These are phyloP conservation scores for Monosporascus ibericus DNA, from an alignment of 2,329 filamentous ascomycete species.

Conservation along the genomic window DNA sequence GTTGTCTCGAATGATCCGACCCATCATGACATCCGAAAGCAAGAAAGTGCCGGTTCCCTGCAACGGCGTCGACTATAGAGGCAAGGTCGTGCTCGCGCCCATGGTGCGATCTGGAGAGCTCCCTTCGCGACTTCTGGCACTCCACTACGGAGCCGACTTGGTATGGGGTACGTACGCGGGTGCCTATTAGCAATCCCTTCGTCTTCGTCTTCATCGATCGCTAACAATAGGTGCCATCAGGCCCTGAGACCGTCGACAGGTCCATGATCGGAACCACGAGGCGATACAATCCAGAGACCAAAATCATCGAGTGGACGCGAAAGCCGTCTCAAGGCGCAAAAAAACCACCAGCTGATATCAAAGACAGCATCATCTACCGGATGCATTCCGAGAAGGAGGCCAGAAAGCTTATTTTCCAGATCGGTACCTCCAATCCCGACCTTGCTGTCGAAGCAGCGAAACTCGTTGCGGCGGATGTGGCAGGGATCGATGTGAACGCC, in stretches of 20 bases:
- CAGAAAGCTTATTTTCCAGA: conserved; percentile 76
- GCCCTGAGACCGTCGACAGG: conserved; percentile 89
- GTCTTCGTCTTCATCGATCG: background rate
- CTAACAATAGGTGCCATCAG: conserved; percentile 31
- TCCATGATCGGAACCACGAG: conserved; percentile 84
- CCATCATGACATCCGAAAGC: conserved; percentile 51
- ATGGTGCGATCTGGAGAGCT: conserved; percentile 98
- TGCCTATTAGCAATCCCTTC: background rate
- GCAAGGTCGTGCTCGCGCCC: conserved; percentile 89
- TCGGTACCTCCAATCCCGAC: conserved; percentile 80
- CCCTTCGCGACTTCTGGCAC: conserved; percentile 77
- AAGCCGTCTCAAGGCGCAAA: conserved; percentile 64
- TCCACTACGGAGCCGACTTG: conserved; percentile 93
- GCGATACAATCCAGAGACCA: conserved; percentile 67
- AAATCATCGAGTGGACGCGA: conserved; percentile 80
- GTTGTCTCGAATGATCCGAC: conserved; percentile 28
- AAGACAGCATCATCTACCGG: conserved; percentile 73
- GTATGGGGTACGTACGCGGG: conserved; percentile 69
- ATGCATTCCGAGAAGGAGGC: conserved; percentile 74
- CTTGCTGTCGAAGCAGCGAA: conserved; percentile 79
- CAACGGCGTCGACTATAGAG: conserved; percentile 87
- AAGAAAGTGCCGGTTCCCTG: conserved; percentile 77
- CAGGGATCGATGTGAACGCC: conserved; percentile 93
- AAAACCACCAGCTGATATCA: conserved; percentile 45
- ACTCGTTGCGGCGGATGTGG: conserved; percentile 79